Base-by-base conservation (phyloP, 257 asterid genomes). In the Salvia rosmarinus region DNA sequence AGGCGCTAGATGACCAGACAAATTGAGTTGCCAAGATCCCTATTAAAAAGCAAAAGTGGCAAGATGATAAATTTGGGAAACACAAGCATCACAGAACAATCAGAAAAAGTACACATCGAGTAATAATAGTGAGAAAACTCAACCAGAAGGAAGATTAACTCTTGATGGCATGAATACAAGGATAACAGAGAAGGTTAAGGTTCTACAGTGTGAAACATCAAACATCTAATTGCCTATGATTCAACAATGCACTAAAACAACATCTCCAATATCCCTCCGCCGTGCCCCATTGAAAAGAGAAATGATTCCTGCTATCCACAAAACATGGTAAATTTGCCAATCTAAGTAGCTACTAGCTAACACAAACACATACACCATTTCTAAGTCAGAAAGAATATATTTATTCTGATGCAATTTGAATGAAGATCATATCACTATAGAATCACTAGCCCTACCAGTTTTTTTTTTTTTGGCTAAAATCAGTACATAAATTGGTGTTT, bases 11-110 rank as follows among this genome's bases (percentile, higher is more conserved):
- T 84, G 86, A 65, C 95, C 95, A 42, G 88, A 84, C 75, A 88
- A 73, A 56, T 88, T 84, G 95, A 85, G 84, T 88, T 88, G 47
- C 95, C 95, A 43, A 88, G 89, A 74, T 88, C 91, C 82, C 95
- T 88, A 79, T 54, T 12, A 42, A 74, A 73, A 4, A 11, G 50
- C 70, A 11, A 28, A 3, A 12, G 63, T 25, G 25, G 50, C 63
- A 81, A 58, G 78, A 78, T 19, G 42, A 62, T 50, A 42, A 65
- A 77, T 61, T 35, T 63, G 70, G 72, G 76, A 74, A 28, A 60
- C 65, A 52, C 17, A 14, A 13, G 47, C 64, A 78, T 11, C 43
- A 59, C 30, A 51, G 73, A 43, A 57, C 39, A 74, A 70, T 42
- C 30, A 16, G 21, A 32, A 23, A 63, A 30, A 28, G 30, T 16